Evolutionary conservation across 768 basidiomycete genomes (phyloP).

Genomic region (Lyophyllum decastes): DNA sequence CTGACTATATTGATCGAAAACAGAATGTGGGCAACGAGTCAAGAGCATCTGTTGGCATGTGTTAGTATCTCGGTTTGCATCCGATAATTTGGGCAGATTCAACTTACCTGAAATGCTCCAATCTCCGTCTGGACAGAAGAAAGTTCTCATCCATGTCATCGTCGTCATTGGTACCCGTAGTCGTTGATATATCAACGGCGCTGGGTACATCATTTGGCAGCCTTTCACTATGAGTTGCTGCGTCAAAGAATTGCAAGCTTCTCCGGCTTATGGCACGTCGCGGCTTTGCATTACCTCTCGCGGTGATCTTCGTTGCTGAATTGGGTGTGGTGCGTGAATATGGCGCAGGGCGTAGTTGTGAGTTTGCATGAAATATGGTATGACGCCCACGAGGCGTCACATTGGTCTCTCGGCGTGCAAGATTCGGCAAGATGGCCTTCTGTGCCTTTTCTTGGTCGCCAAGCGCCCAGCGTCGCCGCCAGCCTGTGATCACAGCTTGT

Average conservation of each 20-base stretch:
- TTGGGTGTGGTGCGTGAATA: slow-evolving; percentile 18
- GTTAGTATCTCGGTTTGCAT: too few species aligned
- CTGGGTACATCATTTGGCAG: neutral
- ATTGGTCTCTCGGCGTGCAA: slow-evolving; percentile 46
- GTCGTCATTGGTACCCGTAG: neutral
- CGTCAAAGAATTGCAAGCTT: slow-evolving; percentile 24
- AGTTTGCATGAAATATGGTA: slow-evolving; percentile 18
- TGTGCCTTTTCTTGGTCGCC: slow-evolving; percentile 39
- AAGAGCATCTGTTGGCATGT: neutral
- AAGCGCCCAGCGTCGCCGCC: slow-evolving; percentile 54
- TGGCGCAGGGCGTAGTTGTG: slow-evolving; percentile 15
- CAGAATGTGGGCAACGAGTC: neutral
- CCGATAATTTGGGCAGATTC: neutral
- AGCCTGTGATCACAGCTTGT: slow-evolving; percentile 51
- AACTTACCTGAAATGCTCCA: slow-evolving; percentile 8
- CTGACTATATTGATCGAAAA: neutral
- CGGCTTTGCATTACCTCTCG: slow-evolving; percentile 8
- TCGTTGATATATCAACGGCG: neutral
- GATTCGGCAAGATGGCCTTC: slow-evolving; percentile 19
- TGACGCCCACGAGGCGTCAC: slow-evolving; percentile 45
- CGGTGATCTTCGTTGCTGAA: slow-evolving; percentile 10
- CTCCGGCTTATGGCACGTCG: slow-evolving; percentile 20
- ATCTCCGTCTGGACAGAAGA: neutral
- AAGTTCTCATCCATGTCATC: neutral
- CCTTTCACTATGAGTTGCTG: slow-evolving; percentile 5